These are phyloP conservation scores for Extremus antarcticus DNA, from an alignment of 495 filamentous ascomycete species.

Conservation along the genomic window DNA sequence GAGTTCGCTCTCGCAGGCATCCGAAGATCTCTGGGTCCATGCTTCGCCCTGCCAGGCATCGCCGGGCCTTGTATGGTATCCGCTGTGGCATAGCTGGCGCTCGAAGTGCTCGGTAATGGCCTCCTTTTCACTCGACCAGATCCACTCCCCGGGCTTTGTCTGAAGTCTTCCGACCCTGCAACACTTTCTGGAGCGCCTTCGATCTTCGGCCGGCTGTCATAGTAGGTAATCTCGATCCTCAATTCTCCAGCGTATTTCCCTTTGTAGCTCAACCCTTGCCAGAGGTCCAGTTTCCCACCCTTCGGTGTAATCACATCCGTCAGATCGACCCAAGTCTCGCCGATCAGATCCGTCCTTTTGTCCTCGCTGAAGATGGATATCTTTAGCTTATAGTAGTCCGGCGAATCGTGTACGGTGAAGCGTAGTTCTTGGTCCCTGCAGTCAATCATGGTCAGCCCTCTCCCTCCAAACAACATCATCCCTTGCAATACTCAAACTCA, in stretches of 20 bases:
- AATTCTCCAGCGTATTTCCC: constrained; percentile 94
- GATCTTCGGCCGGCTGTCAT: constrained; percentile 75
- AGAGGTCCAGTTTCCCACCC: constrained; percentile 83
- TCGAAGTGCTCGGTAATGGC: constrained; percentile 64
- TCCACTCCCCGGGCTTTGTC: neutral
- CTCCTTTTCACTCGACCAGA: constrained; percentile 37
- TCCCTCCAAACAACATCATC: constrained; percentile 2
- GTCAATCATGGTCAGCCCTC: constrained; percentile 17
- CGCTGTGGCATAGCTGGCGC: constrained; percentile 35
- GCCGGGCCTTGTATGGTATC: constrained; percentile 10
- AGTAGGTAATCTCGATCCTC: constrained; percentile 90
- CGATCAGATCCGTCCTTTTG: constrained; percentile 90
- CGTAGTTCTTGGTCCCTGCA: constrained; percentile 92
- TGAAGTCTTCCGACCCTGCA: constrained; percentile 2
- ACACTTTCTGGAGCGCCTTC: constrained; percentile 45
- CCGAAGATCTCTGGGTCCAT: constrained; percentile 18
- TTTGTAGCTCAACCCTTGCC: constrained; percentile 76
- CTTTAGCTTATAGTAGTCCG: constrained; percentile 90
- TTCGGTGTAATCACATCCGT: constrained; percentile 70
- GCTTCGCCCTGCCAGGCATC: constrained; percentile 23
- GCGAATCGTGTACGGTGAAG: constrained; percentile 89
- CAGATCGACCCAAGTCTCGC: constrained; percentile 79
- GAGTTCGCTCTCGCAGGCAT: constrained; percentile 12
- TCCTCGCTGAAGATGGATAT: constrained; percentile 96
- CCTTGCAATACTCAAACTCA: too few relatives aligned